Percentiles rank a stretch among this genome's conserved stretches.
These are phyloP conservation scores for Polychaeton citri DNA, from an alignment of 2,329 filamentous ascomycete genomes.

Conservation along the genomic window DNA sequence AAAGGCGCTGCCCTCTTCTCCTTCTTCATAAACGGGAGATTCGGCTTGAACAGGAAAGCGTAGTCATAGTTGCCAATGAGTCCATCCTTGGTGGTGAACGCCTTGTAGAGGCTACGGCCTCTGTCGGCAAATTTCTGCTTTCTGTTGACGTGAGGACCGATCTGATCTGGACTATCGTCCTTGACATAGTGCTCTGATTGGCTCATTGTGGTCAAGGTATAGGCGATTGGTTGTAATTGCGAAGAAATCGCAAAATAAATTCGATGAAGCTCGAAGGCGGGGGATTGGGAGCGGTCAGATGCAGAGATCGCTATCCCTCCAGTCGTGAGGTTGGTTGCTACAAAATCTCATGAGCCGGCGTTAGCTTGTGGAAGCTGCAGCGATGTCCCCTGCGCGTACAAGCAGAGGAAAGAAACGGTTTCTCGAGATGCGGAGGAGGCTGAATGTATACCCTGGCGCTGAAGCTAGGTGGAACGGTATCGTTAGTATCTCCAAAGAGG, in stretches of 20 bases:
- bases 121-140: slow-evolving; percentile 30
- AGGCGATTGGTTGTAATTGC: neutral
- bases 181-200: slow-evolving; percentile 13
- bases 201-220: slow-evolving; percentile 1
- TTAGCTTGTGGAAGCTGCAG: no score
- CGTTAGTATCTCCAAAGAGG: no score
- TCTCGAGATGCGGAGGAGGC: no score
- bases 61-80: slow-evolving; percentile 83
- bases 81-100: slow-evolving; percentile 45
- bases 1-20: slow-evolving; percentile 52
- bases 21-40: slow-evolving; percentile 68
- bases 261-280: neutral
- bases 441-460: no score
- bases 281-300: neutral
- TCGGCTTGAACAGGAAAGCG: slow-evolving; percentile 69
- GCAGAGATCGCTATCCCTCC: slow-evolving; percentile 7
- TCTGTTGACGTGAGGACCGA: slow-evolving; percentile 28
- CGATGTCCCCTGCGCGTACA: no score
- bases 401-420: no score
- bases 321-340: slow-evolving; percentile 14
- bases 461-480: no score
- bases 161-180: slow-evolving; percentile 31
- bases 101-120: slow-evolving; percentile 25
- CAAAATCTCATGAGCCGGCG: slow-evolving; percentile 9
- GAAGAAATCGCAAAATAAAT: neutral